A percentile compares a stretch with the other conserved stretches of the same genome.
These are phyloP conservation scores for Flaveria robusta DNA, from an alignment of 129 eudicot genomes.

Conservation along the genomic window DNA sequence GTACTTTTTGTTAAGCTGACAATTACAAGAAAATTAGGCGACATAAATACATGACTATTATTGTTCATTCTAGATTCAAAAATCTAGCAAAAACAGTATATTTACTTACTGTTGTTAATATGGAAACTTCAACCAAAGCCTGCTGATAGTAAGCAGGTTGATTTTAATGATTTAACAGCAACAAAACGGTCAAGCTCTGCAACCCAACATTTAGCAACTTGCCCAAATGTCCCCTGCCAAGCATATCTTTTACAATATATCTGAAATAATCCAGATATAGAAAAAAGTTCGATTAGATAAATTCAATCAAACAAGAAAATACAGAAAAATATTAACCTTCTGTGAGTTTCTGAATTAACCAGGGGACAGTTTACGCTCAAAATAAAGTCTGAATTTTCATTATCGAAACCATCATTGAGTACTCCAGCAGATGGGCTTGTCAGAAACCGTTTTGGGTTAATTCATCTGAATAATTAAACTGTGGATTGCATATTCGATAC, in stretches of 20 bases:
- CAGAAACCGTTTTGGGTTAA: conserved; percentile 77
- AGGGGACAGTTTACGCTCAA: conserved; percentile 61
- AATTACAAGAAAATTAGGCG: conserved; percentile 18
- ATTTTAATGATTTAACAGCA: conserved; percentile 92
- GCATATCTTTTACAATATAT: conserved; percentile 89
- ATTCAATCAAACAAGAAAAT: conserved; percentile 5
- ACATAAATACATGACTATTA: not conserved
- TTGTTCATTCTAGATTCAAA: conserved; percentile 16
- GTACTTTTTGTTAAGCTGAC: conserved; percentile 88
- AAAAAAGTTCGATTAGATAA: not conserved
- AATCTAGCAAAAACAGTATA: not conserved
- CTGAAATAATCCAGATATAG: conserved; percentile 40
- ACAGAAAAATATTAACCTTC: conserved; percentile 49
- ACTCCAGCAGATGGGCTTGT: conserved; percentile 91
- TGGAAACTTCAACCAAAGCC: conserved; percentile 95
- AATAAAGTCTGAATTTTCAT: conserved; percentile 92
- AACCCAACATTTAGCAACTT: conserved; percentile 99
- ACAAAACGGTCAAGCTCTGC: conserved; percentile 82
- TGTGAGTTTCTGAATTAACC: conserved; percentile 62
- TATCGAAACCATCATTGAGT: conserved; percentile 88
- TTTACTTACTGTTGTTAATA: conserved; percentile 63
- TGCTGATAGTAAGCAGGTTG: conserved; percentile 96
- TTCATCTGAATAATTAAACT: conserved; percentile 70
- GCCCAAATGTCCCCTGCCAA: conserved; percentile 99
- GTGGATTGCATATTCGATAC: conserved; percentile 81